phyloP scores from a whole-genome alignment of 306 rosid species.

The Citrullus colocynthis region DNA sequence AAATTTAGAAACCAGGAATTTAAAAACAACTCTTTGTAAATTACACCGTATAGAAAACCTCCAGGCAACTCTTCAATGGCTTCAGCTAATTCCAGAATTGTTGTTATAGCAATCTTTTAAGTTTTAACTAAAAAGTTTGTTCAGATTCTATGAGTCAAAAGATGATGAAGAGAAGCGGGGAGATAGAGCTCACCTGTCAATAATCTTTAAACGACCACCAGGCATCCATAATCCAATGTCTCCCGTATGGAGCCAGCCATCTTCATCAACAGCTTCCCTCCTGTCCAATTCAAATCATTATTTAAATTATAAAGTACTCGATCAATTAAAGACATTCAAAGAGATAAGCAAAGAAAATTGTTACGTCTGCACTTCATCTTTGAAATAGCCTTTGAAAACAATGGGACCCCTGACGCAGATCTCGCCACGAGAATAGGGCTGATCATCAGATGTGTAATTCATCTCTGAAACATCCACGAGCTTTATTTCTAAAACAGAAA shows the following conservation, averaged over 20 bases:
- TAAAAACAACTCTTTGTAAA: too few relatives aligned
- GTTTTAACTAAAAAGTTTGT: background rate
- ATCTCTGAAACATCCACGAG: slow-evolving; percentile 96
- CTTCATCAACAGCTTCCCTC: slow-evolving; percentile 86
- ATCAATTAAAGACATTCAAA: slow-evolving; percentile 9
- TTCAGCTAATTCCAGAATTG: background rate
- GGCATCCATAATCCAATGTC: slow-evolving; percentile 83
- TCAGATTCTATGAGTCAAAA: background rate
- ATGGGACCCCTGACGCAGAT: slow-evolving; percentile 95
- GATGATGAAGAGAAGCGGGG: background rate
- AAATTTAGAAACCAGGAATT: too few relatives aligned
- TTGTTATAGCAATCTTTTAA: background rate
- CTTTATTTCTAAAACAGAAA: slow-evolving; percentile 66
- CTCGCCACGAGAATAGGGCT: slow-evolving; percentile 95
- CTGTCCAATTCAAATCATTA: slow-evolving; percentile 36
- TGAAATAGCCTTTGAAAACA: slow-evolving; percentile 74
- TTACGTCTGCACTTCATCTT: slow-evolving; percentile 92
- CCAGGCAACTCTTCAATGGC: background rate
- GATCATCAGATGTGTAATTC: slow-evolving; percentile 82
- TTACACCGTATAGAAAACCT: background rate
- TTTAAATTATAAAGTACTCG: background rate
- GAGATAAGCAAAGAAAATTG: slow-evolving; percentile 18
- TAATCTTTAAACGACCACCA: slow-evolving; percentile 90
- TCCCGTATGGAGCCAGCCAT: slow-evolving; percentile 95
- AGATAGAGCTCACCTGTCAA: slow-evolving; percentile 65